phyloP scores from a whole-genome alignment of 176 grass and related monocot species.

The Guadua angustifolia region DNA sequence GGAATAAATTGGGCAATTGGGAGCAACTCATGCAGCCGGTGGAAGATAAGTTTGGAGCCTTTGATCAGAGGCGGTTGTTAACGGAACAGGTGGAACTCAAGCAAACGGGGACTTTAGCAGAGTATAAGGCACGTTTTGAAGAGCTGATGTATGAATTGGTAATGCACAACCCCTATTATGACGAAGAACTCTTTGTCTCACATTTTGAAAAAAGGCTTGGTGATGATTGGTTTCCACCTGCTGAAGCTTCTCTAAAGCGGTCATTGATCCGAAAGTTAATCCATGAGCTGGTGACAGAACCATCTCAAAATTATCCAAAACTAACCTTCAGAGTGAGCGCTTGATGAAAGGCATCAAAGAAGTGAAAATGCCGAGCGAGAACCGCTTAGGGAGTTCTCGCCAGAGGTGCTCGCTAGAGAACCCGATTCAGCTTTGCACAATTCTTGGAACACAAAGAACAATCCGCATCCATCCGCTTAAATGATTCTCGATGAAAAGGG shows the following conservation, averaged over 20 bases:
- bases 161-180: too few relatives aligned
- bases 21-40: too few relatives aligned
- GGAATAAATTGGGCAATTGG: too few relatives aligned
- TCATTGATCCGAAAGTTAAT: conserved; percentile 79
- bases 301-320: conserved; percentile 44
- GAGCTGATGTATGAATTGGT: too few relatives aligned
- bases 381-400: conserved; percentile 50
- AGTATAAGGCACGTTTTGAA: too few relatives aligned
- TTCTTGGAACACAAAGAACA: conserved; percentile 34
- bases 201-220: too few relatives aligned
- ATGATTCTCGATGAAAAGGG: conserved; percentile 49
- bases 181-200: too few relatives aligned
- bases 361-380: conserved; percentile 52
- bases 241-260: conserved; percentile 90
- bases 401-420: conserved; percentile 45
- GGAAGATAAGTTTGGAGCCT: too few relatives aligned
- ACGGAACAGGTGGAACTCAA: too few relatives aligned
- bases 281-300: conserved; percentile 51
- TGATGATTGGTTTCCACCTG: conserved; percentile 80
- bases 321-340: conserved; percentile 41
- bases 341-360: conserved; percentile 49
- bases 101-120: too few relatives aligned
- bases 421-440: conserved; percentile 37
- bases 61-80: too few relatives aligned
- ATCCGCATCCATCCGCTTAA: conserved; percentile 42